These are phyloP conservation scores for Cladosporium velox DNA, from an alignment of 2,329 filamentous ascomycete genomes.

Conservation along the genomic window DNA sequence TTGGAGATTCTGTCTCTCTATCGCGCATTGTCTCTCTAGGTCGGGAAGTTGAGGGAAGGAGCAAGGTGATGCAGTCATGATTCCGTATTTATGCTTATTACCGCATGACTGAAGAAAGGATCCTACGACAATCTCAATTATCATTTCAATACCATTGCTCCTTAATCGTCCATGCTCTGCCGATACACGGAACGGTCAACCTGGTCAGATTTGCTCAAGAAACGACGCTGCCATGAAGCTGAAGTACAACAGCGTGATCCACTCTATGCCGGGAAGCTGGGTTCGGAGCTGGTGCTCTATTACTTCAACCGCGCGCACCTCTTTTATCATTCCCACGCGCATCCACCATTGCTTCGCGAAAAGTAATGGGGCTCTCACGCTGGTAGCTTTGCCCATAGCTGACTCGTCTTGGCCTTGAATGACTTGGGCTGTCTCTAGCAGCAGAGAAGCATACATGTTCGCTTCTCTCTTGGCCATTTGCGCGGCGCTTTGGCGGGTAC, in stretches of 20 bases:
- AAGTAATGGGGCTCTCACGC: not conserved
- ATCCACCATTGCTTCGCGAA: conserved; percentile 1
- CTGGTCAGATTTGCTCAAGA: not conserved
- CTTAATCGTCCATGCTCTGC: not conserved
- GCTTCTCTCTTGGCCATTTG: not conserved
- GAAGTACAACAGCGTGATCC: not conserved
- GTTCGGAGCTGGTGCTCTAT: not conserved
- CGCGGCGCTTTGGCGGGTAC: not conserved
- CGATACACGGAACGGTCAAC: not conserved
- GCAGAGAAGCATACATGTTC: not conserved
- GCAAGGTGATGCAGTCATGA: not conserved
- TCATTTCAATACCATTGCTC: not conserved
- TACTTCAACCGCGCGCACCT: not conserved
- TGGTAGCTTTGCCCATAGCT: not conserved
- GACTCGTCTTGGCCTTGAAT: not conserved
- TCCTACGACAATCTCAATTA: not conserved
- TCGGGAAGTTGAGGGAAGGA: not conserved
- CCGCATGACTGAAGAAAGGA: not conserved
- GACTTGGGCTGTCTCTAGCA: not conserved
- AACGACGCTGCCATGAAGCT: conserved; percentile 2
- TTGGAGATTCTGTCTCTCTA: not conserved
- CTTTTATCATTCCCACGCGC: not conserved
- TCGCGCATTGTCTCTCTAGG: not conserved
- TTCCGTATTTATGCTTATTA: not conserved
- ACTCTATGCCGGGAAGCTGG: not conserved